These are phyloP conservation scores for Populus alba DNA, from an alignment of 345 rosid species.

Conservation along the genomic window DNA sequence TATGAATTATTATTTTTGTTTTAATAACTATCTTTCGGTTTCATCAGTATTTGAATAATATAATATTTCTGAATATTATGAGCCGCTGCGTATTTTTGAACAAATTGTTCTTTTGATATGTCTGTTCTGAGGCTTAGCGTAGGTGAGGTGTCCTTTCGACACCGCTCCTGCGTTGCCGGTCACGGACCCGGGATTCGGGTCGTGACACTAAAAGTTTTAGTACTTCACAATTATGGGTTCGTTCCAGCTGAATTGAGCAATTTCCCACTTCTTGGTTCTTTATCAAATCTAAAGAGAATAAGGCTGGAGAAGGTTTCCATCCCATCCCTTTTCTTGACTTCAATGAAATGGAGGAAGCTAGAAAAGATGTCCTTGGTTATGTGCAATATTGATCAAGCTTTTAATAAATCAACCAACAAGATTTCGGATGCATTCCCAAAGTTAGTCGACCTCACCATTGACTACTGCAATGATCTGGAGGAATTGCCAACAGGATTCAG, in stretches of 20 bases:
- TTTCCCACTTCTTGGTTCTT: conserved; percentile 27
- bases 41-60: too few species aligned
- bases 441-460: conserved; percentile 24
- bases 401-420: neutral
- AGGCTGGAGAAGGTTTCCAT: conserved; percentile 24
- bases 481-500: conserved; percentile 23
- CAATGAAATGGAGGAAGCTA: conserved; percentile 1
- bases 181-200: too few species aligned
- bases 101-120: too few species aligned
- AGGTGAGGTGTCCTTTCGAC: too few species aligned
- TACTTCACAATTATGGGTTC: conserved; percentile 36
- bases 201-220: conserved; percentile 53
- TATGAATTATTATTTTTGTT: too few species aligned
- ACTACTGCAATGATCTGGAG: conserved; percentile 32
- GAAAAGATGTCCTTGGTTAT: conserved; percentile 29
- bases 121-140: too few species aligned
- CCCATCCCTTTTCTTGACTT: conserved; percentile 8
- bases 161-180: too few species aligned
- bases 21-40: too few species aligned
- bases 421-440: conserved; percentile 19
- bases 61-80: too few species aligned
- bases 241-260: conserved; percentile 35
- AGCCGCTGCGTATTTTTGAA: too few species aligned
- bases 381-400: conserved; percentile 26
- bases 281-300: conserved; percentile 23